Evolutionary conservation across 768 basidiomycete species (phyloP), one percentile per base, ranked within the genome.

Genomic region (Termitomyces sp.): DNA sequence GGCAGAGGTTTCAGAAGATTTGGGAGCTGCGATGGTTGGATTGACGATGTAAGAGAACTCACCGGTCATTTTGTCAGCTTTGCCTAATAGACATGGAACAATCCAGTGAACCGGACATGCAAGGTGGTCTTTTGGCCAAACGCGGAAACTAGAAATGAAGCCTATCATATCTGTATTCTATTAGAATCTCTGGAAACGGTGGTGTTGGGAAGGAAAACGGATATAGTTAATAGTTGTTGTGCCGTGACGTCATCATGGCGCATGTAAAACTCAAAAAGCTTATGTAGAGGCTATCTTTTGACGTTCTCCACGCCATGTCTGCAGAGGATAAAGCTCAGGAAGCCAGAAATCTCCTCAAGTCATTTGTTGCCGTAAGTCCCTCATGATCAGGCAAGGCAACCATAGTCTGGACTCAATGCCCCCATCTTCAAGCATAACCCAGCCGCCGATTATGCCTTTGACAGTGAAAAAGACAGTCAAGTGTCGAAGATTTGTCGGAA

Each of bases 11-110:
- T 94, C 92, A 18, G 88, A 92, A 68, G 78, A 92, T 72, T 70
- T 98, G 31, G 94, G 94, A 20, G 76, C 84, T 47, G 86, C 94
- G n/a, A 98, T 98, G 94, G 92, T 94, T 51, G 94, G 94, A 42
- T 76, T 95, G 59, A 88, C 86, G 9, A 94, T 94, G 91, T 92
- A 65, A 69, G 88, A 74, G n/a, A 24, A 42, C 9, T 16, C n/a
- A 6, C 6, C 47, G 51, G 44, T 31, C 29, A 24, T 16, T 42
- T 20, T 52, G 31, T 43, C n/a, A 32, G 60, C 37, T 44, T 46
- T 36, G 27, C 24, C 31, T 57, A 27, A 26, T 41, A 4, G 16
- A 53, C 53, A 55, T 47, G 56, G 24, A 46, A 46, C 34, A 51
- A 48, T 59, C 29, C 62, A 92, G 90, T 63, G 81, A 86, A 59